A percentile compares a stretch with the other conserved stretches of the same genome.
These are phyloP conservation scores for Psidium guajava DNA, from an alignment of 345 rosid genomes.

Conservation along the genomic window DNA sequence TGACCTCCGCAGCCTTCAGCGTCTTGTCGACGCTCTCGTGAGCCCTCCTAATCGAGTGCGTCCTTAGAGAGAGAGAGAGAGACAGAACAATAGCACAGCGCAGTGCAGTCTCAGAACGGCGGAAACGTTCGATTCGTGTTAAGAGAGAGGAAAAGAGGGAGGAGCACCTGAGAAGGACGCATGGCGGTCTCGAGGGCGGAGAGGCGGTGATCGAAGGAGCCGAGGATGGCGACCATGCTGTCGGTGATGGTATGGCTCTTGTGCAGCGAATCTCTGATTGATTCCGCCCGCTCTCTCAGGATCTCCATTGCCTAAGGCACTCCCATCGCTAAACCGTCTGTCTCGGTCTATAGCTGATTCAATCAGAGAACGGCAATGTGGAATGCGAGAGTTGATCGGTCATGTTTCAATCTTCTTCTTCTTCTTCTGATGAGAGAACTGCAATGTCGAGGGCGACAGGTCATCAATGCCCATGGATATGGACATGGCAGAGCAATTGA, in stretches of 20 bases:
- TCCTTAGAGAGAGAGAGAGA: constrained; percentile 13
- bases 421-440: not conserved
- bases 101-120: not conserved
- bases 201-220: constrained; percentile 96
- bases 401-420: not conserved
- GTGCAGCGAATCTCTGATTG: constrained; percentile 55
- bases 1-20: constrained; percentile 62
- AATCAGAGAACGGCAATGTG: not conserved
- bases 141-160: not conserved
- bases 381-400: not conserved
- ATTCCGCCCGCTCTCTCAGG: constrained; percentile 43
- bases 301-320: constrained; percentile 30
- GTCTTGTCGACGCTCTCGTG: constrained; percentile 90
- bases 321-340: not conserved
- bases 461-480: not conserved
- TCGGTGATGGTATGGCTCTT: constrained; percentile 90
- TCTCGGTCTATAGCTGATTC: not conserved
- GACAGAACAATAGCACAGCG: not conserved
- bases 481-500: not conserved
- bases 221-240: constrained; percentile 84
- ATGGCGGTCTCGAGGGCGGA: constrained; percentile 97
- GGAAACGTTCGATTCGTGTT: not conserved
- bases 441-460: not conserved
- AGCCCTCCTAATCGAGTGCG: constrained; percentile 80
- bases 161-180: constrained; percentile 88